These are phyloP conservation scores for Sclerotinia sclerotiorum DNA, from an alignment of 2,329 filamentous ascomycete species.

Conservation along the genomic window DNA sequence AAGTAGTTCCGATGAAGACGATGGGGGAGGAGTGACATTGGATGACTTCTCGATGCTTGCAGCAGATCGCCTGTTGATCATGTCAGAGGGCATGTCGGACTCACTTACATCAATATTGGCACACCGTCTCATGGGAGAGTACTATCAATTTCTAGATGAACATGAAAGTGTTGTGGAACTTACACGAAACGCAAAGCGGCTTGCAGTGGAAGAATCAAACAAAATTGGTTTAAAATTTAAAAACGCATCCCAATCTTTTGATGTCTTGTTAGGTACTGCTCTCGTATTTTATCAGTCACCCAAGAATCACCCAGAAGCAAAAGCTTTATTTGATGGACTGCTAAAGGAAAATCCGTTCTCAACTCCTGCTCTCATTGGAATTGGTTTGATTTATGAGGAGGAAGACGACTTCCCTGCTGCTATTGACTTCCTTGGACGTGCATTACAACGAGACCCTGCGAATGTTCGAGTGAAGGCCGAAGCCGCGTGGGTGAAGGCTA, in stretches of 20 bases:
- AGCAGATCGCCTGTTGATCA: conserved; percentile 77
- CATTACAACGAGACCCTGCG: conserved; percentile 66
- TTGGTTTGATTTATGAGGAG: conserved; percentile 89
- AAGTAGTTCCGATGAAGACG: conserved; percentile 56
- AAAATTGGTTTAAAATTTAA: conserved; percentile 68
- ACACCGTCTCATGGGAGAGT: conserved; percentile 78
- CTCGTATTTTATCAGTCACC: conserved; percentile 89
- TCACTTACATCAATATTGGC: conserved; percentile 72
- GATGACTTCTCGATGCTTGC: conserved; percentile 61
- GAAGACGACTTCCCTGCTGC: conserved; percentile 85
- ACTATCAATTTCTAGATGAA: conserved; percentile 82
- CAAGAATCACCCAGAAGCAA: conserved; percentile 84
- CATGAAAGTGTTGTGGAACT: conserved; percentile 78
- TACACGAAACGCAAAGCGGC: conserved; percentile 69
- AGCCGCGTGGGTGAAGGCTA: conserved; percentile 86
- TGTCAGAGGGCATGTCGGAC: conserved; percentile 68
- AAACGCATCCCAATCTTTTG: conserved; percentile 72
- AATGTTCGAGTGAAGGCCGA: conserved; percentile 83
- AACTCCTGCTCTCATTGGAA: conserved; percentile 80
- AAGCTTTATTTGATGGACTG: conserved; percentile 79
- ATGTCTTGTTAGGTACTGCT: conserved; percentile 78
- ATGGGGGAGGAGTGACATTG: conserved; percentile 55
- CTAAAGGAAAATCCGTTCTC: conserved; percentile 73
- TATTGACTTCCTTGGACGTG: conserved; percentile 75
- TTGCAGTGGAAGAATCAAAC: conserved; percentile 58